Percentiles rank a stretch among this genome's conserved stretches.
These are phyloP conservation scores for Fusarium penzigii DNA, from an alignment of 2,329 filamentous ascomycete species.

Conservation along the genomic window DNA sequence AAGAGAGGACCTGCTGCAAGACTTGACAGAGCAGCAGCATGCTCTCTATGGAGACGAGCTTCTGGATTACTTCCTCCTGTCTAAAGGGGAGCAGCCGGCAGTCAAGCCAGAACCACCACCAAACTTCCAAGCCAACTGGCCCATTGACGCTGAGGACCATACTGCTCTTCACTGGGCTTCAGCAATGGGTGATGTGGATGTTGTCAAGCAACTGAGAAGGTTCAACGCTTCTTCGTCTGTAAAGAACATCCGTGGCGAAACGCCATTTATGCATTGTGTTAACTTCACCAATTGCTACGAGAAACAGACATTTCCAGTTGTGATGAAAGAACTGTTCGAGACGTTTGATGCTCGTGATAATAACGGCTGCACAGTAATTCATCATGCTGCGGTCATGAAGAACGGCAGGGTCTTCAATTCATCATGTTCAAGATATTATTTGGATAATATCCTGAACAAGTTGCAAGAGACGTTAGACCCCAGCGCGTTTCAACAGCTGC, in stretches of 20 bases:
- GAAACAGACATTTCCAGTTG: slow-evolving; percentile 82
- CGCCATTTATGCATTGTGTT: slow-evolving; percentile 90
- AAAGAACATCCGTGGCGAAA: slow-evolving; percentile 75
- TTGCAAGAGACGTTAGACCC: slow-evolving; percentile 77
- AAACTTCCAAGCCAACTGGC: slow-evolving; percentile 84
- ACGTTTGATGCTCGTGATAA: slow-evolving; percentile 80
- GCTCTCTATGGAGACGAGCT: slow-evolving; percentile 90
- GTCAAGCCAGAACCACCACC: slow-evolving; percentile 76
- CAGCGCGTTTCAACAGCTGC: slow-evolving; percentile 72
- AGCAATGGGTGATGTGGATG: slow-evolving; percentile 93
- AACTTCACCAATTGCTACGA: slow-evolving; percentile 97
- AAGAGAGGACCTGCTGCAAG: slow-evolving; percentile 63
- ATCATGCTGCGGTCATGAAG: slow-evolving; percentile 90
- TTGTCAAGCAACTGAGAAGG: slow-evolving; percentile 82
- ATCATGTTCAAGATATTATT: slow-evolving; percentile 87
- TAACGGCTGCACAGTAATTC: slow-evolving; percentile 84
- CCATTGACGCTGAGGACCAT: slow-evolving; percentile 91
- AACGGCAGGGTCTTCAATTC: slow-evolving; percentile 80
- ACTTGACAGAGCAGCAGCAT: slow-evolving; percentile 77
- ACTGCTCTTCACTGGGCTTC: slow-evolving; percentile 96
- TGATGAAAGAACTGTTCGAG: slow-evolving; percentile 80
- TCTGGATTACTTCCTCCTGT: slow-evolving; percentile 92
- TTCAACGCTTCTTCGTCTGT: slow-evolving; percentile 75
- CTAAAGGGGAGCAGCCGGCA: slow-evolving; percentile 74
- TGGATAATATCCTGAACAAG: slow-evolving; percentile 87